Conservation (phyloP, 2,329 filamentous ascomycete species). For the Elsinoe fawcettii region DNA sequence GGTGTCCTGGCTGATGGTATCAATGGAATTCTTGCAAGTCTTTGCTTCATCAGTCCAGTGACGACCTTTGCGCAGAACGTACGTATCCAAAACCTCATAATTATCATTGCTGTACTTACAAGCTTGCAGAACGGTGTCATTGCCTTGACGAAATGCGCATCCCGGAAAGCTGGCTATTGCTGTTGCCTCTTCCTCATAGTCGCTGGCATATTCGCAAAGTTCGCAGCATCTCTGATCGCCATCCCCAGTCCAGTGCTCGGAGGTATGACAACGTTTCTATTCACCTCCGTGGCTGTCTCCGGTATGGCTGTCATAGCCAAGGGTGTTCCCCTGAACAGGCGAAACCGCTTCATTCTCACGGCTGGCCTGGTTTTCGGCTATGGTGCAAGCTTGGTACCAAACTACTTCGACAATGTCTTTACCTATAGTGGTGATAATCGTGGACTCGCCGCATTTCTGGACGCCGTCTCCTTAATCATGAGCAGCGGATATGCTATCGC, state of each 20-base stretch:
- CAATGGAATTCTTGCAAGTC: conserved; percentile 64
- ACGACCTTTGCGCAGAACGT: conserved; percentile 70
- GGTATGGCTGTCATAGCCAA: conserved; percentile 69
- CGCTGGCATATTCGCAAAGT: conserved; percentile 78
- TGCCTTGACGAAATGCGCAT: conserved; percentile 71
- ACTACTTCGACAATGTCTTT: conserved; percentile 59
- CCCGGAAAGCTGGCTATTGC: conserved; percentile 70
- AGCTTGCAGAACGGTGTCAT: conserved; percentile 60
- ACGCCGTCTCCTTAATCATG: conserved; percentile 49
- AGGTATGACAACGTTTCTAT: conserved; percentile 65
- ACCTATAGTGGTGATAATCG: conserved; percentile 62
- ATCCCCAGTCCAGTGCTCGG: conserved; percentile 53
- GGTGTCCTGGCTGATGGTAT: conserved; percentile 71
- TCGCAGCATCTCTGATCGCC: conserved; percentile 68
- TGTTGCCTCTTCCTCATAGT: conserved; percentile 69
- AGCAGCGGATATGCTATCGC: conserved; percentile 64
- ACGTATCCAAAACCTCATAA: background rate
- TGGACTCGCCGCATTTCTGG: conserved; percentile 62
- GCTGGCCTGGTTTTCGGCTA: conserved; percentile 67
- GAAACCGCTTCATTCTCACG: conserved; percentile 75
- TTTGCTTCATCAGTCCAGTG: conserved; percentile 75
- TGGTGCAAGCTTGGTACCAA: conserved; percentile 41
- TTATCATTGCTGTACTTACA: too few relatives aligned
- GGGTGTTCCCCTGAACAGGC: conserved; percentile 61
- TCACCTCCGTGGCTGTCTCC: conserved; percentile 66